These are phyloP conservation scores for Durotheca rogersii DNA, from an alignment of 495 filamentous ascomycete genomes.

Conservation along the genomic window DNA sequence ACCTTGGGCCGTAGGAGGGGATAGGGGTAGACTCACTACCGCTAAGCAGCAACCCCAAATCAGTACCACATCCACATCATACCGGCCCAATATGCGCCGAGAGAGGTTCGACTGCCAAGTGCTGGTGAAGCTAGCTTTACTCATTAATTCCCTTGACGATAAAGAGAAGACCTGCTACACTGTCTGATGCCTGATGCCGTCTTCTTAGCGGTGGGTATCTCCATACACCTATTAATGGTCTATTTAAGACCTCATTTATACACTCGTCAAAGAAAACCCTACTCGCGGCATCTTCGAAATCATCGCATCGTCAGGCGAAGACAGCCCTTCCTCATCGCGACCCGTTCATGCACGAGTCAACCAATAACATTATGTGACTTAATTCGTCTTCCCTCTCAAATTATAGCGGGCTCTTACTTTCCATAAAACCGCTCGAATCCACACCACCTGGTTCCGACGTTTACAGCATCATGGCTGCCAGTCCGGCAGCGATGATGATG, in stretches of 20 bases:
- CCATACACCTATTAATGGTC: slow-evolving; percentile 35
- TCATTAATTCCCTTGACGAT: slow-evolving; percentile 34
- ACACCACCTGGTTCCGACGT: neutral
- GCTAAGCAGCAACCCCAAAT: too few relatives aligned
- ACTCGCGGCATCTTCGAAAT: slow-evolving; percentile 19
- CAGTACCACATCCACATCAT: too few relatives aligned
- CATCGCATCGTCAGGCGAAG: slow-evolving; percentile 30
- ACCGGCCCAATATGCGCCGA: too few relatives aligned
- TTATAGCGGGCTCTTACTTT: slow-evolving; percentile 12
- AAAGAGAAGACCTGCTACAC: slow-evolving; percentile 34
- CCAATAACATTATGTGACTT: slow-evolving; percentile 34
- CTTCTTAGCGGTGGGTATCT: slow-evolving; percentile 37
- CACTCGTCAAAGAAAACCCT: slow-evolving; percentile 31
- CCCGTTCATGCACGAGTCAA: slow-evolving; percentile 26
- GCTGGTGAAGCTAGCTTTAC: slow-evolving; percentile 21
- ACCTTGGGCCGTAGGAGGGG: too few relatives aligned
- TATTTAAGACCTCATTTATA: slow-evolving; percentile 35
- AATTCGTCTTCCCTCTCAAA: slow-evolving; percentile 16
- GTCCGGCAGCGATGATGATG: slow-evolving; percentile 32
- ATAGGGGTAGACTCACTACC: too few relatives aligned
- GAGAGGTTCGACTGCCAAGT: too few relatives aligned
- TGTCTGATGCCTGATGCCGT: slow-evolving; percentile 31
- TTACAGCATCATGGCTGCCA: slow-evolving; percentile 34
- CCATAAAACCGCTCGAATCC: slow-evolving; percentile 11
- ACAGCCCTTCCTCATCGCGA: slow-evolving; percentile 22